Percentiles rank a stretch among this genome's conserved stretches.
Conservation (phyloP, 139 green algal genomes). For the Astrephomene gubernaculifera region DNA sequence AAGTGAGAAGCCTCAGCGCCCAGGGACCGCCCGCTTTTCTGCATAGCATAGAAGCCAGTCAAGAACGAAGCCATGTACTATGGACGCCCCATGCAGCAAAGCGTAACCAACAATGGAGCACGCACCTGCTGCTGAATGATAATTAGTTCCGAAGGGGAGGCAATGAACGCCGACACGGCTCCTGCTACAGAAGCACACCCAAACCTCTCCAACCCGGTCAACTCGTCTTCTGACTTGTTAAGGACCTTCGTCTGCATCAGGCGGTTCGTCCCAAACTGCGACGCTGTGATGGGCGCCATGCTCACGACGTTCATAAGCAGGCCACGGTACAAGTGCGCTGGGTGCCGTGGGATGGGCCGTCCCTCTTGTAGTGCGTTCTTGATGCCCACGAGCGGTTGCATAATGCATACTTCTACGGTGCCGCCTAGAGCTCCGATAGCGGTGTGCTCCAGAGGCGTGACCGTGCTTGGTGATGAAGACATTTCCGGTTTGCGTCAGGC, state of each 20-base stretch:
- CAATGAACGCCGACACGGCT: conserved; percentile 75
- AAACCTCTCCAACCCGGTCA: conserved; percentile 49
- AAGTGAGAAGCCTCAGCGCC: conserved; percentile 58
- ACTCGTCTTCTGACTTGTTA: conserved; percentile 36
- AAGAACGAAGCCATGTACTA: background rate
- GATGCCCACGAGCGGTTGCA: conserved; percentile 89
- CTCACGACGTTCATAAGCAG: conserved; percentile 81
- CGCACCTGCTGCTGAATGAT: conserved; percentile 93
- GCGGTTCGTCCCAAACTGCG: conserved; percentile 87
- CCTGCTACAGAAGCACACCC: conserved; percentile 67
- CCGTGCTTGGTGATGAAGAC: conserved; percentile 16
- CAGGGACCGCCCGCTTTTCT: conserved; percentile 72
- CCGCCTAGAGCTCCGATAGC: conserved; percentile 80
- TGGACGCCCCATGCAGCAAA: background rate
- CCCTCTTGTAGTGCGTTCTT: conserved; percentile 93
- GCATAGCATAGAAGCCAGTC: background rate
- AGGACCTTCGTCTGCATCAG: conserved; percentile 57
- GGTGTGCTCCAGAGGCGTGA: conserved; percentile 81
- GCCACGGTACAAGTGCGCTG: conserved; percentile 84
- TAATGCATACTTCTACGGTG: conserved; percentile 75
- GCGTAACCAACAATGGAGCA: background rate
- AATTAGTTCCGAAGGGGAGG: conserved; percentile 84
- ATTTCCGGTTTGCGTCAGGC: background rate
- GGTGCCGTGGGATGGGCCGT: conserved; percentile 73
- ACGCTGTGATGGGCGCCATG: conserved; percentile 93